phyloP scores from a whole-genome alignment of 768 basidiomycete species.

The Leccinum obscurum region DNA sequence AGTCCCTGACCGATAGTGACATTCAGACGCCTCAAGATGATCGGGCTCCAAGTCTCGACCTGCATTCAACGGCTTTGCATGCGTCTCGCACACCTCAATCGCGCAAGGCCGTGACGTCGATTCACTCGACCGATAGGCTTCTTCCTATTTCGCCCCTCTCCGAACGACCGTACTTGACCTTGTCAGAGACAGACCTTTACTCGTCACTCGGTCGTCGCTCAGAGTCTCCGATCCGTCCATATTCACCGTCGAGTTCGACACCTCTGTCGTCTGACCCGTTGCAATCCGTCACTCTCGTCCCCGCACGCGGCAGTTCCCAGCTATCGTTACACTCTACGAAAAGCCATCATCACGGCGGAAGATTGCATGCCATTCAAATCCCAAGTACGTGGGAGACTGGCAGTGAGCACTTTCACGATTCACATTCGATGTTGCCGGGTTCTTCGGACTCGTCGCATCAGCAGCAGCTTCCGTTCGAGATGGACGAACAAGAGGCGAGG shows the following conservation, averaged over 20 bases:
- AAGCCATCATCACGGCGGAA: slow-evolving; percentile 9
- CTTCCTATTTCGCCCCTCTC: slow-evolving; percentile 22
- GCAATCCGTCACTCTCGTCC: slow-evolving; percentile 9
- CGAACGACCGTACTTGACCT: slow-evolving; percentile 13
- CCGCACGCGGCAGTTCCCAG: neutral
- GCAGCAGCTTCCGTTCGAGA: slow-evolving; percentile 36
- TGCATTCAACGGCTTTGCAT: neutral
- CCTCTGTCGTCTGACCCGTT: neutral
- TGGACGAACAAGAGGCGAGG: slow-evolving; percentile 57
- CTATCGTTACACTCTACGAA: neutral
- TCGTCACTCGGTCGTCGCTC: slow-evolving; percentile 15
- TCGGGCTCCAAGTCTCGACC: slow-evolving; percentile 1
- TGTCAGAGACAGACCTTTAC: slow-evolving; percentile 14
- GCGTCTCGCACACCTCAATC: neutral
- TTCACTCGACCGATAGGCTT: slow-evolving; percentile 22
- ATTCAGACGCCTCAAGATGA: neutral
- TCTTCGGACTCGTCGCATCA: neutral
- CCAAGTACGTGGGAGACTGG: neutral
- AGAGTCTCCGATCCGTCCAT: slow-evolving; percentile 5
- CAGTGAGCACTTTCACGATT: neutral
- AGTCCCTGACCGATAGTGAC: neutral
- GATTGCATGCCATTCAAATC: neutral
- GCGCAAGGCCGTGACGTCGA: slow-evolving; percentile 8
- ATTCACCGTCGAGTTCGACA: slow-evolving; percentile 1
- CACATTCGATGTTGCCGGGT: neutral